Evolutionary conservation across 108 stramenopile genomes (phyloP), one percentile per base, ranked within the genome.

Genomic region (Asterionellopsis glacialis): DNA sequence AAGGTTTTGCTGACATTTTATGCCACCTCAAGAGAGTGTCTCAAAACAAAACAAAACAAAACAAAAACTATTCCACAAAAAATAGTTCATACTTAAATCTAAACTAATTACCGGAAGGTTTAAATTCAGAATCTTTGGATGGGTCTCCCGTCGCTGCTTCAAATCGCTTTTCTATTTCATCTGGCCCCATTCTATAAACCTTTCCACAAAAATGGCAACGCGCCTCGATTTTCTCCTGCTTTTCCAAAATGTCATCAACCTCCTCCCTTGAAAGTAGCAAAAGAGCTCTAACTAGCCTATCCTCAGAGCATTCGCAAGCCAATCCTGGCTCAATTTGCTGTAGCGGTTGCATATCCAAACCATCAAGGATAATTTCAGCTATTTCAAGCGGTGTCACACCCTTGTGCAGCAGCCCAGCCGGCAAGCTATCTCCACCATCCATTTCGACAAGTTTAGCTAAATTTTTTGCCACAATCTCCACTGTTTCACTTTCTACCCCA

Each of bases 141-240:
- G 91, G 85, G 67, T 89, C 87, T 26, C 86, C 91, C 13, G 44
- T 79, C 13, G 83, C 82, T 44, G 80, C 69, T 0, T 58, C 69
- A 9, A 94, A 68, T 57, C 71, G 77, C 55, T 73, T 67, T 26
- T 62, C 55, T n/a, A 91, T 77, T 51, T 91, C 80, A 0, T 87
- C 82, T 13, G 77, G 73, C 23, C 75, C 78, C 77, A 94, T 73
- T 21, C 78, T 33, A 66, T 94, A 94, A 0, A 80, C 71, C 45
- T 68, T 90, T 14, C 88, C 83, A 63, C 93, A 94, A 67, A 94
- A 94, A 39, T 94, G 74, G 58, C 93, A 94, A 26, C 87, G 55
- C 6, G 93, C 89, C 57, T 91, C 89, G 16, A 94, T 64, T 61
- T 88, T 67, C 27, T 87, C 86, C 65, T 88, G 76, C 54, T 67